A percentile compares a stretch with the other conserved stretches of the same genome.
These are phyloP conservation scores for Sarcodon sp. DNA, from an alignment of 768 basidiomycete genomes.

Conservation along the genomic window DNA sequence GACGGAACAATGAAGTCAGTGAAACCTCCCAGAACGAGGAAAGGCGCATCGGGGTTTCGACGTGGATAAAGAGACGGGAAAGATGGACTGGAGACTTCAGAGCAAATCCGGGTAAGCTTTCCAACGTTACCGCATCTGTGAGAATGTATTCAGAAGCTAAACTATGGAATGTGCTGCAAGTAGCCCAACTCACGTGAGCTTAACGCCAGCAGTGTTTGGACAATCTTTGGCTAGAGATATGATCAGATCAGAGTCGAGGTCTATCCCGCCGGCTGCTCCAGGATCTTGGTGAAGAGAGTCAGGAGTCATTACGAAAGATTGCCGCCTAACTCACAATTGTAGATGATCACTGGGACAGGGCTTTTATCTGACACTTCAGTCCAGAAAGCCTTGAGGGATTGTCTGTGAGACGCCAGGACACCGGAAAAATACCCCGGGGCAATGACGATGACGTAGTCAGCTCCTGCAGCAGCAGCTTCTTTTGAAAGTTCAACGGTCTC, in stretches of 20 bases:
- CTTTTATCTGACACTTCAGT: conserved; percentile 66
- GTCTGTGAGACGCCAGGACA: conserved; percentile 42
- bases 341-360: conserved; percentile 79
- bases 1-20: conserved; percentile 74
- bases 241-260: conserved; percentile 84
- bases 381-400: conserved; percentile 71
- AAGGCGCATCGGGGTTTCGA: conserved; percentile 50
- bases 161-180: background rate
- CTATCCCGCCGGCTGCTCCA: conserved; percentile 79
- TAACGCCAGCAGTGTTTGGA: conserved; percentile 75
- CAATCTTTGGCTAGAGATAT: conserved; percentile 64
- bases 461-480: conserved; percentile 75
- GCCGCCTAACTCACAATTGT: conserved; percentile 53
- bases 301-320: conserved; percentile 4
- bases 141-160: conserved; percentile 2
- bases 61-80: conserved; percentile 56
- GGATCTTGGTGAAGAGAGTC: conserved; percentile 40
- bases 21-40: conserved; percentile 81
- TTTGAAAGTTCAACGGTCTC: conserved; percentile 67
- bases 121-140: conserved; percentile 82
- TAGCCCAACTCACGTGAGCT: conserved; percentile 58
- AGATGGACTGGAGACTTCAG: conserved; percentile 39
- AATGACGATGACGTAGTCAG: conserved; percentile 81
- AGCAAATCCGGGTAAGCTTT: conserved; percentile 77
- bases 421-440: conserved; percentile 82